Evolutionary conservation across 805 yeast species (phyloP).

Genomic region (Ogataea dorogensis): DNA sequence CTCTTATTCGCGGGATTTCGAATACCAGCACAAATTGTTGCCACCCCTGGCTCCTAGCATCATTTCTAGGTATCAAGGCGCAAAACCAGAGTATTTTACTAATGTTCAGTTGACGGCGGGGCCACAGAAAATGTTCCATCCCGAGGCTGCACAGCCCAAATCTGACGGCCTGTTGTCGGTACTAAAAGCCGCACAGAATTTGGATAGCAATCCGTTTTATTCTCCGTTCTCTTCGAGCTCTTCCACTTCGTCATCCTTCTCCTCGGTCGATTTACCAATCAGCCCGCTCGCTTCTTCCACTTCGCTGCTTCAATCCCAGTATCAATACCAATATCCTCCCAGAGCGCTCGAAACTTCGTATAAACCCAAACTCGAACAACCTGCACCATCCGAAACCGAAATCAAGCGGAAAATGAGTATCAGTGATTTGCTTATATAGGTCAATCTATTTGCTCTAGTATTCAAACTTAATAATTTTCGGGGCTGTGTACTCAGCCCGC

Average conservation of each 20-base stretch:
- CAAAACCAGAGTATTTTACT: slow-evolving; percentile 5
- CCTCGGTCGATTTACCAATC: slow-evolving; percentile 7
- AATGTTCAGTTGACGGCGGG: slow-evolving; percentile 2
- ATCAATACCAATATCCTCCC: slow-evolving; percentile 13
- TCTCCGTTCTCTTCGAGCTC: slow-evolving; percentile 9
- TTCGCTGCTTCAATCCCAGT: slow-evolving; percentile 7
- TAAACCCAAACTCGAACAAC: slow-evolving; percentile 5
- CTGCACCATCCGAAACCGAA: slow-evolving; percentile 11
- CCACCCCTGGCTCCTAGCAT: slow-evolving; percentile 20
- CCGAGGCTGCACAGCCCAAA: slow-evolving; percentile 10
- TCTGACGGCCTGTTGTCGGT: slow-evolving; percentile 27
- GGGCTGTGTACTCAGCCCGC: slow-evolving; percentile 1
- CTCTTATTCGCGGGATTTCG: slow-evolving; percentile 6
- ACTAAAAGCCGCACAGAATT: slow-evolving; percentile 26
- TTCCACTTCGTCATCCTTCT: slow-evolving; percentile 10
- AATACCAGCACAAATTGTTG: slow-evolving; percentile 12
- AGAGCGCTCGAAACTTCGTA: slow-evolving; percentile 10
- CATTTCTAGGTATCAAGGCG: slow-evolving; percentile 12
- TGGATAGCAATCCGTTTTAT: slow-evolving; percentile 14
- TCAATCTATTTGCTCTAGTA: no score
- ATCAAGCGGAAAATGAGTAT: slow-evolving; percentile 27
- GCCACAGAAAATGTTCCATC: not conserved
- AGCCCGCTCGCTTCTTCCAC: slow-evolving; percentile 13
- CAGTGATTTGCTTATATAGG: slow-evolving; percentile 20
- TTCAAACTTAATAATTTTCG: no score